Evolutionary conservation across 2,329 filamentous ascomycete genomes (phyloP).

Genomic region (Ceratocystis smalleyi): DNA sequence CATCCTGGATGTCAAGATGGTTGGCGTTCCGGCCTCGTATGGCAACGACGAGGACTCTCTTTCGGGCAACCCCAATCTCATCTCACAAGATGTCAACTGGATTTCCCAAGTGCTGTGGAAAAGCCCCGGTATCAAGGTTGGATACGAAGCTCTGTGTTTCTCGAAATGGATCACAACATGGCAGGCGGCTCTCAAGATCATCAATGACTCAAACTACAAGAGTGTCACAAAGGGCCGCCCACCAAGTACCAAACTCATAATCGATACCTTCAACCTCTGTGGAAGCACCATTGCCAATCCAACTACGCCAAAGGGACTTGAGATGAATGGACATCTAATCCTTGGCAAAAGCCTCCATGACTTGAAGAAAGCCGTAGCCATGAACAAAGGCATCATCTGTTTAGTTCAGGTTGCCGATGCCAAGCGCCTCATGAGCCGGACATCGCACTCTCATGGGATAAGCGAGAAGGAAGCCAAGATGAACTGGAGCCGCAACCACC

Average conservation of each 20-base stretch:
- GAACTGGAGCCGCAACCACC: conserved; percentile 18
- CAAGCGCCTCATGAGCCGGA: conserved; percentile 12
- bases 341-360: background rate
- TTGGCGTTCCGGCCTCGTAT: conserved; percentile 19
- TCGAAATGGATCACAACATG: conserved; percentile 15
- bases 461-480: conserved; percentile 14
- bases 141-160: conserved; percentile 20
- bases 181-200: conserved; percentile 17
- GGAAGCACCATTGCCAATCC: conserved; percentile 13
- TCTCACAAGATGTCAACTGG: conserved; percentile 11
- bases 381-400: conserved; percentile 15
- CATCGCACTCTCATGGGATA: conserved; percentile 10
- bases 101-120: conserved; percentile 9
- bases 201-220: conserved; percentile 10
- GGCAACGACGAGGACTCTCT: conserved; percentile 5
- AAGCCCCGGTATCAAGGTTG: conserved; percentile 15
- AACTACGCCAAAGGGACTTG: background rate
- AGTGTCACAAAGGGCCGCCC: background rate
- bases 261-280: conserved; percentile 23
- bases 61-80: conserved; percentile 7
- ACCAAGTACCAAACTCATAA: conserved; percentile 19
- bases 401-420: conserved; percentile 20
- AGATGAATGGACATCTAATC: background rate
- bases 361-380: background rate
- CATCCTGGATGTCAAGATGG: conserved; percentile 16